Conservation (phyloP, 164 flowering plant species). For the Umbellularia californica region DNA sequence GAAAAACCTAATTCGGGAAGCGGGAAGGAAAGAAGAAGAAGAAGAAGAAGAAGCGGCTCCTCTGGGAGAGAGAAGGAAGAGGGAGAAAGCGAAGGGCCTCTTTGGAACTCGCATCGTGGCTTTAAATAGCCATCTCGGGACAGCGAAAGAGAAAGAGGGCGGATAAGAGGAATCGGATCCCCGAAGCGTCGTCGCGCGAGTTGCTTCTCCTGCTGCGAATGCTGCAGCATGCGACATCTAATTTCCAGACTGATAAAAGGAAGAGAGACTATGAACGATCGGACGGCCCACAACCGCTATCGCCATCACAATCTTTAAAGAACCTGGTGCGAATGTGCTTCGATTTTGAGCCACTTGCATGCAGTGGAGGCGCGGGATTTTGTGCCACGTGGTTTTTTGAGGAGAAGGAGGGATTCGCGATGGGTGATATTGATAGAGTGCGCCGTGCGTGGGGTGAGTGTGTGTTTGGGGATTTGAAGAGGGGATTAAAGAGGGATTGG, state of each 20-base stretch:
- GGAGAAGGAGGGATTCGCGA: neutral
- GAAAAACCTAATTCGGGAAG: neutral
- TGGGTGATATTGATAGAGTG: neutral
- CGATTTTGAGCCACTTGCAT: constrained; percentile 6
- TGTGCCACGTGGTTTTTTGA: neutral
- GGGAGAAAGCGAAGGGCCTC: neutral
- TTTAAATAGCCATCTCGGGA: constrained; percentile 3
- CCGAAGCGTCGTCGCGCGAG: neutral
- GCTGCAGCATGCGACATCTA: neutral
- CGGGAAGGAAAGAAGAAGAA: neutral
- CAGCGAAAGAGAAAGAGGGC: neutral
- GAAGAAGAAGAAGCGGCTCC: neutral
- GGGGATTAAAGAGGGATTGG: no score
- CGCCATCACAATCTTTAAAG: neutral
- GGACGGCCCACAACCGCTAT: neutral
- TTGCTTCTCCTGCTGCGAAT: neutral
- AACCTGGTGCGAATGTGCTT: neutral
- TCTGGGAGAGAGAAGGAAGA: neutral
- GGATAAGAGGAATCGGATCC: constrained; percentile 1
- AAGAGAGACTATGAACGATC: neutral
- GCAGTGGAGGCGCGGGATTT: neutral
- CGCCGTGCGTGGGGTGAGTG: no score
- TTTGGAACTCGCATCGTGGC: neutral
- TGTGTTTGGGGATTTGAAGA: no score
- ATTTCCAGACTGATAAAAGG: neutral